Conservation (phyloP, 2,329 filamentous ascomycete species). For the Phialocephala sp. region DNA sequence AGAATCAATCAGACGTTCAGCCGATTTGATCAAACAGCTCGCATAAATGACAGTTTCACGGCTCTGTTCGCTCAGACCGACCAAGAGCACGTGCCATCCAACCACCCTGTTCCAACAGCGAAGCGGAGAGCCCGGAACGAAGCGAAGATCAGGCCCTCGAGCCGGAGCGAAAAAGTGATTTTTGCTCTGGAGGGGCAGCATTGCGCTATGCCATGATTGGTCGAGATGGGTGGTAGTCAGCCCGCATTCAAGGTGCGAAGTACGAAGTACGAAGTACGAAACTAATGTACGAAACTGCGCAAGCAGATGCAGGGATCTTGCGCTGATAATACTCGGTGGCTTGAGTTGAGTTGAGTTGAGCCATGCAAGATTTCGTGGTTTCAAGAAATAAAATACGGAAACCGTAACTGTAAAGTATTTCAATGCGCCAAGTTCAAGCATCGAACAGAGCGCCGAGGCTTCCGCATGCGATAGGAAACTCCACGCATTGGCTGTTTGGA, state of each 20-base stretch:
- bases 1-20: background rate
- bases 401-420: no score
- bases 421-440: no score
- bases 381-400: no score
- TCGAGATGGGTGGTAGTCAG: no score
- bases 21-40: background rate
- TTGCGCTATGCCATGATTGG: no score
- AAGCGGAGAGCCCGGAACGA: background rate
- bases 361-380: no score
- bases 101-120: background rate
- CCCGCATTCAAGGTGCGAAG: background rate
- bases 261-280: background rate
- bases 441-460: no score
- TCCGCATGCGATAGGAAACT: background rate
- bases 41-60: background rate
- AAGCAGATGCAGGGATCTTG: background rate
- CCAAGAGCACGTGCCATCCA: background rate
- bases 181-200: background rate
- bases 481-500: background rate
- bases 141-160: background rate
- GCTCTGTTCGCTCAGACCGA: background rate
- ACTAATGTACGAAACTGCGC: background rate
- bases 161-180: background rate
- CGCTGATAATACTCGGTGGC: background rate
- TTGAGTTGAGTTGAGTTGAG: no score